Evolutionary conservation across 495 filamentous ascomycete species (phyloP).

Genomic region (Aspergillus haitiensis): DNA sequence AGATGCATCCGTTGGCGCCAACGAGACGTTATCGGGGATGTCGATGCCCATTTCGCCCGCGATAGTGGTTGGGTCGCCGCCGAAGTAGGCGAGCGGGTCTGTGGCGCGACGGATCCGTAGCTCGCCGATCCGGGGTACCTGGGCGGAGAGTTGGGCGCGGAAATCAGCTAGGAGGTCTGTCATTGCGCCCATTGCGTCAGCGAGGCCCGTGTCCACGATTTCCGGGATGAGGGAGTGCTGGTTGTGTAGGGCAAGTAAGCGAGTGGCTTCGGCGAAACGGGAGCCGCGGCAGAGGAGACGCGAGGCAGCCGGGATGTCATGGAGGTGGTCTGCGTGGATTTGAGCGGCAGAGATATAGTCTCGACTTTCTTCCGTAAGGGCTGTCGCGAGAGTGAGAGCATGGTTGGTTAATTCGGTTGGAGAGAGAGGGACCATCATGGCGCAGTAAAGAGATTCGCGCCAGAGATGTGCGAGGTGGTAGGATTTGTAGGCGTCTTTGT

Average conservation of each 20-base stretch:
- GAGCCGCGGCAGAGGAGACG: slow-evolving; percentile 78
- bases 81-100: slow-evolving; percentile 78
- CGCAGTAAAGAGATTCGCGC: slow-evolving; percentile 82
- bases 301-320: slow-evolving; percentile 65
- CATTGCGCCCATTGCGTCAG: slow-evolving; percentile 70
- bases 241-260: slow-evolving; percentile 57
- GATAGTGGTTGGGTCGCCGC: slow-evolving; percentile 56
- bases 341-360: slow-evolving; percentile 77
- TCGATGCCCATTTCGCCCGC: slow-evolving; percentile 52
- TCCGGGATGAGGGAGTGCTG: slow-evolving; percentile 48
- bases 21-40: slow-evolving; percentile 85
- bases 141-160: slow-evolving; percentile 75
- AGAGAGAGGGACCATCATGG: slow-evolving; percentile 63
- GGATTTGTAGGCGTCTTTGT: slow-evolving; percentile 67
- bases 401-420: slow-evolving; percentile 59
- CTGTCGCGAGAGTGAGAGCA: slow-evolving; percentile 65
- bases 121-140: slow-evolving; percentile 80
- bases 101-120: slow-evolving; percentile 74
- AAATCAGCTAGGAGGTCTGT: slow-evolving; percentile 93
- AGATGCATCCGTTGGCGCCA: slow-evolving; percentile 80
- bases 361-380: slow-evolving; percentile 77
- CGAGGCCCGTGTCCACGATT: slow-evolving; percentile 74
- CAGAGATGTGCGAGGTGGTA: slow-evolving; percentile 83
- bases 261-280: slow-evolving; percentile 79
- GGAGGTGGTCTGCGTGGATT: slow-evolving; percentile 78